A percentile compares a stretch with the other conserved stretches of the same genome.
phyloP scores from a whole-genome alignment of 2,329 filamentous ascomycete genomes.

The Ramichloridium luteum region DNA sequence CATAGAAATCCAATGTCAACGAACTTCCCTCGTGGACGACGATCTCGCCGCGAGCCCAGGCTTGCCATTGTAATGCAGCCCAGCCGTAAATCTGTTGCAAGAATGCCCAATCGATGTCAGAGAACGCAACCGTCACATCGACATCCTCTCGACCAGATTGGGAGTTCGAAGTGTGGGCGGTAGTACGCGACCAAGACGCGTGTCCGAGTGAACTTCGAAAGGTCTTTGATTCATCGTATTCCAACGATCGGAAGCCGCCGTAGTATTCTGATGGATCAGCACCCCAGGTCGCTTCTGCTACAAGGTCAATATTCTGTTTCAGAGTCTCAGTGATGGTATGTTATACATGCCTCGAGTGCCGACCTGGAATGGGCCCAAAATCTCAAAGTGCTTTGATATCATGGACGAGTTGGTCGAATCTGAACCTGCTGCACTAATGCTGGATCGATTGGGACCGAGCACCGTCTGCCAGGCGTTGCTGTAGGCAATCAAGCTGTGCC shows the following conservation, averaged over 20 bases:
- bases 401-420: too few species aligned
- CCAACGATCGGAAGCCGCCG: constrained; percentile 40
- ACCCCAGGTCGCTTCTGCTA: constrained; percentile 44
- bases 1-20: constrained; percentile 32
- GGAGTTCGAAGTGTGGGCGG: constrained; percentile 22
- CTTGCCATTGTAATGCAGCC: constrained; percentile 47
- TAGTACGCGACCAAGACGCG: constrained; percentile 35
- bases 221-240: constrained; percentile 29
- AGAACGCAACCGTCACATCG: constrained; percentile 35
- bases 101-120: constrained; percentile 41
- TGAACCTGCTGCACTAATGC: too few species aligned
- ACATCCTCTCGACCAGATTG: constrained; percentile 23
- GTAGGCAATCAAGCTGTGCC: too few species aligned
- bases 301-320: not conserved
- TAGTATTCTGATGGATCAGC: constrained; percentile 43
- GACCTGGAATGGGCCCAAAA: constrained; percentile 46
- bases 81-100: constrained; percentile 46
- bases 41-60: constrained; percentile 43
- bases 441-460: too few species aligned
- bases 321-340: too few species aligned
- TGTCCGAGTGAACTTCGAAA: constrained; percentile 43
- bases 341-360: constrained; percentile 43
- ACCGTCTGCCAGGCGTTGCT: too few species aligned
- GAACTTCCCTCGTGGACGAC: constrained; percentile 23
- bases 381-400: too few species aligned